phyloP scores from a whole-genome alignment of 139 green algal genomes.

The Ulvella scutata region DNA sequence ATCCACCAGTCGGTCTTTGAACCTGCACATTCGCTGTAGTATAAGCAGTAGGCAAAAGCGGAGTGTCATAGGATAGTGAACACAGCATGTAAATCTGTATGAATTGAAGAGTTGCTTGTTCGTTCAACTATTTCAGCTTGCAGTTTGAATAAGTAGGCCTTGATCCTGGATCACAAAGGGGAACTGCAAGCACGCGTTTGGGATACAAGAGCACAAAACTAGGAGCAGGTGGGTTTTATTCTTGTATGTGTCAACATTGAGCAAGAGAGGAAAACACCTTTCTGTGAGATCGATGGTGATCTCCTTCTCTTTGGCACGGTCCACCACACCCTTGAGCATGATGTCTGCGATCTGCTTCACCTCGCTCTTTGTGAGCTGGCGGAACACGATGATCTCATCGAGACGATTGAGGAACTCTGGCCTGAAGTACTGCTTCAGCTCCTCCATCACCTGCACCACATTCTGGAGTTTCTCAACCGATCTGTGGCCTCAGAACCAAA shows the following conservation, averaged over 20 bases:
- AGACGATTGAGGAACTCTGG: constrained; percentile 97
- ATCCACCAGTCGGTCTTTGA: constrained; percentile 82
- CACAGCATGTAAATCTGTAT: no score
- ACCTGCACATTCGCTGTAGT: constrained; percentile 14
- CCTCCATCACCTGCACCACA: constrained; percentile 61
- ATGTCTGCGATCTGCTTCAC: constrained; percentile 97
- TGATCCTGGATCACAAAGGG: no score
- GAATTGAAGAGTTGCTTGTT: no score
- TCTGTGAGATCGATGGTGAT: constrained; percentile 87
- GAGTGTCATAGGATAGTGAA: not conserved
- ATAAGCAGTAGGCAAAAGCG: no score
- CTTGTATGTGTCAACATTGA: no score
- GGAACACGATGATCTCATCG: constrained; percentile 99
- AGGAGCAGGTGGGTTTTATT: no score
- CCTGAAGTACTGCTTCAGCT: constrained; percentile 98
- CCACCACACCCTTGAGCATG: constrained; percentile 93
- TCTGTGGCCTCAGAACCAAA: no score
- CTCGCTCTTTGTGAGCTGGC: constrained; percentile 95
- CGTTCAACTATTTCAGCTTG: no score
- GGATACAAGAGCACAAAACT: no score
- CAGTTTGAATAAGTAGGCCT: no score
- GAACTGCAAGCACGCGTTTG: no score
- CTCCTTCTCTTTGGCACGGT: constrained; percentile 81
- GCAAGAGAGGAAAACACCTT: not conserved
- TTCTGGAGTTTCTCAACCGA: no score